Percentiles rank a stretch among this genome's conserved stretches.
Evolutionary conservation across 257 asterid genomes (phyloP).

Genomic region (Ilex asprella): DNA sequence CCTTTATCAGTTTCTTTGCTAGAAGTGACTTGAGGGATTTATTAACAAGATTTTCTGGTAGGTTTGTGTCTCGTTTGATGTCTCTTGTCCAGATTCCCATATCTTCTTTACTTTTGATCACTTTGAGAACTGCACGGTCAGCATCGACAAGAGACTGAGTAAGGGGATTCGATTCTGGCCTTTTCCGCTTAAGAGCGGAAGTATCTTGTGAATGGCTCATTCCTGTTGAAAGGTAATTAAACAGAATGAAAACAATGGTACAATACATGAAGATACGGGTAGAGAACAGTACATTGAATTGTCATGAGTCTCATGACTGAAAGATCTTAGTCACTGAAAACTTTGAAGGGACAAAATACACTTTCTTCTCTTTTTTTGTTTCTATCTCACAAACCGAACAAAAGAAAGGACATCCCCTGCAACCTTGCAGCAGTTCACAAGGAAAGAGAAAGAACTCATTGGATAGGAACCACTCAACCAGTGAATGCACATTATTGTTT

Average conservation of each 20-base stretch:
- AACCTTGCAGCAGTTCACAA: no score
- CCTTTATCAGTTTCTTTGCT: slow-evolving; percentile 33
- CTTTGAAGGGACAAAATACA: no score
- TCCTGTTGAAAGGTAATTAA: background rate
- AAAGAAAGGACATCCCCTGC: no score
- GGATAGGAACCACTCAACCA: no score
- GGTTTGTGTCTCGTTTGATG: slow-evolving; percentile 30
- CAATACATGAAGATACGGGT: no score
- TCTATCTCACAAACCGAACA: no score
- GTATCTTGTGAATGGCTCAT: slow-evolving; percentile 16
- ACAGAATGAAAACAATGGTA: background rate
- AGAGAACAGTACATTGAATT: no score
- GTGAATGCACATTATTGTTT: no score
- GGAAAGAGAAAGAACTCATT: no score
- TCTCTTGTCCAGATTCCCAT: slow-evolving; percentile 39
- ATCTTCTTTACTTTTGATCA: slow-evolving; percentile 32
- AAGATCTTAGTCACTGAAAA: no score
- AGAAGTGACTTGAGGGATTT: slow-evolving; percentile 34
- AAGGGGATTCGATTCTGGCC: slow-evolving; percentile 29
- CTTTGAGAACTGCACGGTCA: slow-evolving; percentile 34
- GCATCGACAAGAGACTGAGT: slow-evolving; percentile 21
- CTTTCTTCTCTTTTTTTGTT: no score
- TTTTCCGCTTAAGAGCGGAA: slow-evolving; percentile 35
- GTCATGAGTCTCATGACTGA: no score
- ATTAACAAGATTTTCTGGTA: slow-evolving; percentile 18